Base-by-base conservation (phyloP, 306 rosid species). In the Ormosia semicastrata region DNA sequence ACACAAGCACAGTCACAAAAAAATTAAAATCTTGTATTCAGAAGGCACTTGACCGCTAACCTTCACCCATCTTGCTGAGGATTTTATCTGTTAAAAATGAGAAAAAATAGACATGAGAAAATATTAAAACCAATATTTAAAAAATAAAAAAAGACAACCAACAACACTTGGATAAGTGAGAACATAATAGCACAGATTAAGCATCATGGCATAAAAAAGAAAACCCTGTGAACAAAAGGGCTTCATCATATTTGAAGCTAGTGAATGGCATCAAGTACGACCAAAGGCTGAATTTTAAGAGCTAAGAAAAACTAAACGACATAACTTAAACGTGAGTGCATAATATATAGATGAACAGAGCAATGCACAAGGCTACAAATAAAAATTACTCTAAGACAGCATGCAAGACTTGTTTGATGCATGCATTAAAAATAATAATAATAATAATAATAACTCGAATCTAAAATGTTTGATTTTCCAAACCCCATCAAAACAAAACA, bases 41-140 rank as follows among this genome's bases (percentile, higher is more conserved):
- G 92, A 92, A 76, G 88, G 78, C 92, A 89, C 97, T 89, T 81
- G 94, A 92, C 94, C 89, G 92, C 98, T 92, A 92, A 94, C 97
- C 98, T 94, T 94, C 98, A 89, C 97, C 98, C 92, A 94, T 92
- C 89, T 92, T 94, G 92, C 96, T 77, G 78, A 94, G 93, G 81
- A 94, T 91, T 88, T 94, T 94, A 92, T 91, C 98, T 94, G 98
- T 85, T 68, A 63, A 64, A 66, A 34, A 62, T 14, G 49, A 36
- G 29, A 81, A 44, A 75, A 59, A 4, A 32, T 37, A 15, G 5
- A 11, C 11, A 33, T 32, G 4, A 41, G 65, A 63, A 75, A 75
- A 66, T 14, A 15, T 36, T 1, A 57, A 79, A 78, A 69, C 6
- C 43, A 14, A 29, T 5, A 58, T 12, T 30, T 0, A 33, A 70